These are phyloP conservation scores for Delitschia confertaspora DNA, from an alignment of 495 filamentous ascomycete species.

Conservation along the genomic window DNA sequence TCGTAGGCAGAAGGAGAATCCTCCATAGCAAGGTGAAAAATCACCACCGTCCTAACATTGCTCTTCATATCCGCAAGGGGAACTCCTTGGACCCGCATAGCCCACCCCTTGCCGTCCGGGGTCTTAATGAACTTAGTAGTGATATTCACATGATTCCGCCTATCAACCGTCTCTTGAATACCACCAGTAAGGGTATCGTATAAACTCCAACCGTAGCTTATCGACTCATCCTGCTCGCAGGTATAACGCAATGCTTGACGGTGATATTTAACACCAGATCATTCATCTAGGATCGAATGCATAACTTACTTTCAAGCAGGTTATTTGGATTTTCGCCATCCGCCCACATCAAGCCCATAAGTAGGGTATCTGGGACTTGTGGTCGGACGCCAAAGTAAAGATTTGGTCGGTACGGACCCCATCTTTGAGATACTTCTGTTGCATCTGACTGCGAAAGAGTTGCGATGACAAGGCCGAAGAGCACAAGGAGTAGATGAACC, in stretches of 20 bases:
- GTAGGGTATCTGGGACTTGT: slow-evolving; percentile 11
- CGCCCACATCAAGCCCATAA: slow-evolving; percentile 21
- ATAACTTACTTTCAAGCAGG: not conserved
- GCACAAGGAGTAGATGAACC: too few relatives aligned
- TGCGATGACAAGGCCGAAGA: too few relatives aligned
- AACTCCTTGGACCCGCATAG: slow-evolving; percentile 70
- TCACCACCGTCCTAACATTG: slow-evolving; percentile 61
- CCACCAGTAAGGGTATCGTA: slow-evolving; percentile 85
- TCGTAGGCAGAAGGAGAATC: too few relatives aligned
- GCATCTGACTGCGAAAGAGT: too few relatives aligned
- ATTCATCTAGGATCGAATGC: not conserved
- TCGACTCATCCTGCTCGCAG: slow-evolving; percentile 81
- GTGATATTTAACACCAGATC: not conserved
- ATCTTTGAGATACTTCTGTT: too few relatives aligned
- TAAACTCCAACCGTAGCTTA: slow-evolving; percentile 92
- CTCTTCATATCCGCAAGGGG: slow-evolving; percentile 56
- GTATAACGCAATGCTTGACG: slow-evolving; percentile 76
- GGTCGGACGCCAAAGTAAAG: slow-evolving; percentile 17
- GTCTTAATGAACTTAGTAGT: slow-evolving; percentile 90
- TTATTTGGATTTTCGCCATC: slow-evolving; percentile 8
- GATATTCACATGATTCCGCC: slow-evolving; percentile 74
- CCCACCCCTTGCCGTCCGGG: slow-evolving; percentile 83
- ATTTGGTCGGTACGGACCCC: slow-evolving; percentile 19
- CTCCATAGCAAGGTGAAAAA: slow-evolving; percentile 76
- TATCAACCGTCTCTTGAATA: slow-evolving; percentile 77